These are phyloP conservation scores for Macaranga tanarius DNA, from an alignment of 441 rosid genomes.

Conservation along the genomic window DNA sequence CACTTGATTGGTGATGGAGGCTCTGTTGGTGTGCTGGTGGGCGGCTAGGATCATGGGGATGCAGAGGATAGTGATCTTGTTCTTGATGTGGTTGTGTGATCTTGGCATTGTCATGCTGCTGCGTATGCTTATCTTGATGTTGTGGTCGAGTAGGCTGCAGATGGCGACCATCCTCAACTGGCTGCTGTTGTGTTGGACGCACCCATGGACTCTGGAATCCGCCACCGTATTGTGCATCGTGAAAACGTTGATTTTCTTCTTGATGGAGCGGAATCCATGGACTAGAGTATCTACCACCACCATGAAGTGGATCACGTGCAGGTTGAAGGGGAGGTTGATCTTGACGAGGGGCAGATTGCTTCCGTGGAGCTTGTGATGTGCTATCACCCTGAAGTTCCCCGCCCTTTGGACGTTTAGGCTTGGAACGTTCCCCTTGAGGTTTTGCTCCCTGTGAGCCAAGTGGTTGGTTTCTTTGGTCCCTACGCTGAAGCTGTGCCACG, in stretches of 20 bases:
- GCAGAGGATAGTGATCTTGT: slow-evolving; percentile 1
- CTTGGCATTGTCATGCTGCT: background rate
- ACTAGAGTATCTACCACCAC: background rate
- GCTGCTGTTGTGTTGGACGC: slow-evolving; percentile 18
- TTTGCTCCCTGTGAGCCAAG: background rate
- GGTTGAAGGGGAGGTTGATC: slow-evolving; percentile 13
- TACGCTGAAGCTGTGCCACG: background rate
- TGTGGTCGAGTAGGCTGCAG: background rate
- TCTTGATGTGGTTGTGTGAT: slow-evolving; percentile 2
- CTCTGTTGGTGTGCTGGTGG: slow-evolving; percentile 2
- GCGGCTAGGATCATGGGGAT: background rate
- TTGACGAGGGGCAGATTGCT: slow-evolving; percentile 23
- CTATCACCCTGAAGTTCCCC: background rate
- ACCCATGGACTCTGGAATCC: slow-evolving; percentile 16
- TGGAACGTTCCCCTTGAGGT: slow-evolving; percentile 16
- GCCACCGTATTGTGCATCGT: slow-evolving; percentile 16
- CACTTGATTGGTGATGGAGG: background rate
- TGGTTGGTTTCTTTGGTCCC: slow-evolving; percentile 6
- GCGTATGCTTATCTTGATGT: background rate
- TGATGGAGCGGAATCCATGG: slow-evolving; percentile 18
- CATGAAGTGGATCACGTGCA: slow-evolving; percentile 2
- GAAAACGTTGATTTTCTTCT: slow-evolving; percentile 11
- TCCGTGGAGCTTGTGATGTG: slow-evolving; percentile 24
- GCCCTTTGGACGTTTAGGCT: background rate
- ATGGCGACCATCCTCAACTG: slow-evolving; percentile 11